Percentiles rank a stretch among this genome's conserved stretches.
These are phyloP conservation scores for Fusarium nurragi DNA, from an alignment of 2,329 filamentous ascomycete genomes.

Conservation along the genomic window DNA sequence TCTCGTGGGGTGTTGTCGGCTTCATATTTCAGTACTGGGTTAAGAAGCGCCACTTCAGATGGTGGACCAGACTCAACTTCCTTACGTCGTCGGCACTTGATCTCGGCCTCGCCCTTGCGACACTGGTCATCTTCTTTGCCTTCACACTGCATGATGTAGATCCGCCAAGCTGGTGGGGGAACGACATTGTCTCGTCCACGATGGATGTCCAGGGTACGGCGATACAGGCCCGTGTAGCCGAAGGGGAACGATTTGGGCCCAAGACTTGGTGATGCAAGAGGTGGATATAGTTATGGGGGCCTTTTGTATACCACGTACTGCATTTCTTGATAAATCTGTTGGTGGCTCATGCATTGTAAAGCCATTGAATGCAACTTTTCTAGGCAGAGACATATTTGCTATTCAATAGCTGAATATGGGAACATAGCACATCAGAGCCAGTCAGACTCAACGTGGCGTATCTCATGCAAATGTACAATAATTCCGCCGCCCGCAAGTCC, in stretches of 20 bases:
- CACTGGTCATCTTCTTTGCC: slow-evolving; percentile 75
- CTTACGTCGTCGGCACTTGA: slow-evolving; percentile 76
- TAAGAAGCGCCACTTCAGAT: slow-evolving; percentile 69
- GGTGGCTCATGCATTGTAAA: slow-evolving; percentile 10
- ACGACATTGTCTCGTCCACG: slow-evolving; percentile 65
- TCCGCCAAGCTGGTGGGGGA: slow-evolving; percentile 77
- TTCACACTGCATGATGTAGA: slow-evolving; percentile 70
- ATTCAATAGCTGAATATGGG: neutral
- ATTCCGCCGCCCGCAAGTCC: slow-evolving; percentile 2
- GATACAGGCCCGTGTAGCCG: slow-evolving; percentile 61
- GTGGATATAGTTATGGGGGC: neutral
- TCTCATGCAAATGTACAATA: slow-evolving; percentile 15
- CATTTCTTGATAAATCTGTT: neutral
- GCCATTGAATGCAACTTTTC: neutral
- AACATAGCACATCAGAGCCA: neutral
- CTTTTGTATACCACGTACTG: slow-evolving; percentile 1
- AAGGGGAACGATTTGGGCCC: slow-evolving; percentile 71
- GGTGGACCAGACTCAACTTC: slow-evolving; percentile 81
- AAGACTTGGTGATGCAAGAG: slow-evolving; percentile 55
- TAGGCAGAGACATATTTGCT: slow-evolving; percentile 7
- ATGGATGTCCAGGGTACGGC: slow-evolving; percentile 70
- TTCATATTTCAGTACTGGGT: slow-evolving; percentile 76
- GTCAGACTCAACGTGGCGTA: slow-evolving; percentile 4
- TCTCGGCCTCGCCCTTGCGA: slow-evolving; percentile 72
- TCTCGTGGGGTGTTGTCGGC: slow-evolving; percentile 77